Evolutionary conservation across 371 early-diverging fungal species (phyloP).

Genomic region (Gilbertella persicaria): DNA sequence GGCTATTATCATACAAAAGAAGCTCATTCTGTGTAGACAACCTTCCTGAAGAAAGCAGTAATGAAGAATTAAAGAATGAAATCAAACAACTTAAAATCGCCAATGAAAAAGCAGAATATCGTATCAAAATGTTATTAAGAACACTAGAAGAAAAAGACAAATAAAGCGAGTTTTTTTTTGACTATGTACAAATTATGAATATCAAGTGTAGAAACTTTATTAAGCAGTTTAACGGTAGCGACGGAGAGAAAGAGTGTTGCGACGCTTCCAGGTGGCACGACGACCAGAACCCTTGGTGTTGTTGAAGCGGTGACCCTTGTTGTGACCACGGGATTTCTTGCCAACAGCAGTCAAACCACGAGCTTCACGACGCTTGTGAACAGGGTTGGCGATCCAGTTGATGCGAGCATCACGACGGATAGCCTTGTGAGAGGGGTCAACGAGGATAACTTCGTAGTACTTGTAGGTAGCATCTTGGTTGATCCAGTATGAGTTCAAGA

Average conservation of each 20-base stretch:
- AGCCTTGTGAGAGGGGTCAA: slow-evolving; percentile 95
- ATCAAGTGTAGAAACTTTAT: no score
- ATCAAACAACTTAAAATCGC: slow-evolving; percentile 25
- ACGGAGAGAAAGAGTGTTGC: slow-evolving; percentile 81
- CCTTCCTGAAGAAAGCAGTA: background rate
- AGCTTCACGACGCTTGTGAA: slow-evolving; percentile 98
- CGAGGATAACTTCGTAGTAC: slow-evolving; percentile 98
- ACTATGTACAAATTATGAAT: no score
- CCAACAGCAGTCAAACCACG: slow-evolving; percentile 97
- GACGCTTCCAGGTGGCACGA: slow-evolving; percentile 70
- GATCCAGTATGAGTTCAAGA: slow-evolving; percentile 99
- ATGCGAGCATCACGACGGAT: slow-evolving; percentile 98
- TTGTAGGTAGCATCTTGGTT: slow-evolving; percentile 98
- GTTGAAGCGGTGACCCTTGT: slow-evolving; percentile 98
- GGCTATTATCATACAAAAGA: background rate
- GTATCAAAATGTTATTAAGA: slow-evolving; percentile 38
- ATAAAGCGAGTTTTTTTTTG: slow-evolving; percentile 8
- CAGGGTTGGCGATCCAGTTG: slow-evolving; percentile 98
- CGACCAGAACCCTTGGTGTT: slow-evolving; percentile 98
- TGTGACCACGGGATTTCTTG: slow-evolving; percentile 97
- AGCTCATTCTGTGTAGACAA: background rate
- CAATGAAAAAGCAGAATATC: slow-evolving; percentile 45
- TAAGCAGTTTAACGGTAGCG: slow-evolving; percentile 72
- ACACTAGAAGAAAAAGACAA: slow-evolving; percentile 34
- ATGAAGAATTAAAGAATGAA: slow-evolving; percentile 23